Base-by-base conservation (phyloP, 495 filamentous ascomycete genomes). In the Echria macrotheca region DNA sequence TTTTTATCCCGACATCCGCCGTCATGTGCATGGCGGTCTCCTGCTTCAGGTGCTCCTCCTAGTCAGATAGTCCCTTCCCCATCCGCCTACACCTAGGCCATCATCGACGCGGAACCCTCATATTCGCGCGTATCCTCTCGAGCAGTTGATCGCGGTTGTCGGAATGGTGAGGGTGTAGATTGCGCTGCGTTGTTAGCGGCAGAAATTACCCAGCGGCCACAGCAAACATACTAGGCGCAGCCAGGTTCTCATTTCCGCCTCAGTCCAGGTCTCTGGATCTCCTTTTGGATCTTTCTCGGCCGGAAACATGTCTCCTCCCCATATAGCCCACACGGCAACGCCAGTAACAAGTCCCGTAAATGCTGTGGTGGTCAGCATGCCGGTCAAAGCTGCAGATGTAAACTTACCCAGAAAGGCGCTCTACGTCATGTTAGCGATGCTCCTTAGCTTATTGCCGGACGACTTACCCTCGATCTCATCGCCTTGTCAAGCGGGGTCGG, bases 321-420 rank as follows among this genome's bases (percentile, higher is more conserved):
- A 88, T 51, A 95, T 94, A 2, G 83, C 76, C 82, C 84, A 95
- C 14, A 60, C 85, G 5, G 90, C 84, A 5, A 85, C 90, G 2
- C 86, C 89, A 2, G 87, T 85, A 33, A 96, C 82, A 53, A 95
- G 79, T 18, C 87, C 88, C 12, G 85, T 78, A 64, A 95, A 96
- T 37, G 78, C 83, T 83, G 41, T 24, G 4, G 29, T n/a, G 10
- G 49, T 60, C 23, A 58, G 52, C 32, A 28, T 9, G n/a, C n/a
- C n/a, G n/a, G 5, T 12, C 12, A 31, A 2, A n/a, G 15, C 8
- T 1, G 2, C 7, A 17, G 9, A 1, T 21, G 9, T n/a, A 2
- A n/a, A 10, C 51, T 55, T 75, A 86, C 82, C 81, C 12, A 86
- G 66, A 38, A 77, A 68, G 33, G 66, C 58, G 51, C 69, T 76